Conservation (phyloP, 441 rosid genomes). For the Brassica hybrid region DNA sequence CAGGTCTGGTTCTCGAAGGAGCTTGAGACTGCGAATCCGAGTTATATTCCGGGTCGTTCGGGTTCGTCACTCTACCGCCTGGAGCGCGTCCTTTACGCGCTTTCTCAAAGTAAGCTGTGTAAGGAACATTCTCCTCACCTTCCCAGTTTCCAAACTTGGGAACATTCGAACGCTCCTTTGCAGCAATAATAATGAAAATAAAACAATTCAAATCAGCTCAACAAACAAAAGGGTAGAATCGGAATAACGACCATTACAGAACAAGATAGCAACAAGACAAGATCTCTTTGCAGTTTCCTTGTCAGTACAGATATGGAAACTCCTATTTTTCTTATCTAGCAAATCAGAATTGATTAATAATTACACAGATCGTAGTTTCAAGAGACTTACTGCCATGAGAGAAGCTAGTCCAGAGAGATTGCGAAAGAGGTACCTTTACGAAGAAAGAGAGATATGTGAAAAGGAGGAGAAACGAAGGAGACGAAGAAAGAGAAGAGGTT, state of each 20-base stretch:
- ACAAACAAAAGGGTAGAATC: slow-evolving; percentile 3
- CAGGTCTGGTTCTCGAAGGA: slow-evolving; percentile 46
- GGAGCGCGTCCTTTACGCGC: not conserved
- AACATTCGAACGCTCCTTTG: slow-evolving; percentile 70
- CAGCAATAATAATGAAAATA: slow-evolving; percentile 23
- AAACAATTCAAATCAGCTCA: slow-evolving; percentile 16
- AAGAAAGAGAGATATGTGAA: slow-evolving; percentile 27
- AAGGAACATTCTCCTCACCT: slow-evolving; percentile 67
- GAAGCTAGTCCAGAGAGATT: slow-evolving; percentile 19
- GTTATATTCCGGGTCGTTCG: slow-evolving; percentile 75
- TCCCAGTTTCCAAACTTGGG: slow-evolving; percentile 97
- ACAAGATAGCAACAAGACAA: slow-evolving; percentile 6
- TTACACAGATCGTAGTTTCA: not conserved
- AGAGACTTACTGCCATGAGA: slow-evolving; percentile 43
- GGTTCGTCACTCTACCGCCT: slow-evolving; percentile 58
- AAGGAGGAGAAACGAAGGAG: slow-evolving; percentile 28
- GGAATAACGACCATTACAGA: slow-evolving; percentile 8
- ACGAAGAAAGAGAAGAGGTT: slow-evolving; percentile 29
- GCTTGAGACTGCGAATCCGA: slow-evolving; percentile 52
- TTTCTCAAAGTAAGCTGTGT: slow-evolving; percentile 87
- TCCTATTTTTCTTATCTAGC: not conserved
- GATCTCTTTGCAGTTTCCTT: slow-evolving; percentile 13
- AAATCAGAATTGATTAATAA: not conserved
- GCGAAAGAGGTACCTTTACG: slow-evolving; percentile 1
- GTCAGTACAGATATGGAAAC: slow-evolving; percentile 17